Evolutionary conservation across 75 land plant genomes (phyloP).

Genomic region (Pinus albicaulis): DNA sequence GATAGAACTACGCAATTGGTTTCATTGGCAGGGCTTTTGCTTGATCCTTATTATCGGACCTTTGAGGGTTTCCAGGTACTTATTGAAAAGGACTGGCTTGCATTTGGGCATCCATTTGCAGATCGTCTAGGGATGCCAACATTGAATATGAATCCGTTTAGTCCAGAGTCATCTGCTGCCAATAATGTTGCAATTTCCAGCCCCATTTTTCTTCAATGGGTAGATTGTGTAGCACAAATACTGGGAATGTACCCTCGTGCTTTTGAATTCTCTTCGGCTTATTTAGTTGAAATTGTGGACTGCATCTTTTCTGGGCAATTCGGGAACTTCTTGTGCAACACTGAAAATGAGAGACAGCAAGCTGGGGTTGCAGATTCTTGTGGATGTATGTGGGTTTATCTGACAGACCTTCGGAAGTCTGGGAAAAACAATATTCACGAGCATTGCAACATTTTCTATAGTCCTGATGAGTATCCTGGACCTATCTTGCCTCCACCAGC

Average conservation of each 20-base stretch:
- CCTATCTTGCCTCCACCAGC: constrained; percentile 92
- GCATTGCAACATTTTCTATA: constrained; percentile 82
- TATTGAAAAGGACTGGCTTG: constrained; percentile 98
- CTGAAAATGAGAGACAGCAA: constrained; percentile 91
- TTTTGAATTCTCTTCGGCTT: constrained; percentile 93
- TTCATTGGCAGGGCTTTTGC: constrained; percentile 78
- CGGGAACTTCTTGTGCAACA: constrained; percentile 95
- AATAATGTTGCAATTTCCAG: background rate
- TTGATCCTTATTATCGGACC: constrained; percentile 97
- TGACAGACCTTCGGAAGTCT: constrained; percentile 54
- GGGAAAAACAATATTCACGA: constrained; percentile 55
- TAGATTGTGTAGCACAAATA: constrained; percentile 92
- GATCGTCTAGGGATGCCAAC: constrained; percentile 87
- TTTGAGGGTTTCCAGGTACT: constrained; percentile 92
- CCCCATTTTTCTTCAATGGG: constrained; percentile 62
- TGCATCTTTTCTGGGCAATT: constrained; percentile 89
- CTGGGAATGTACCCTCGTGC: constrained; percentile 91
- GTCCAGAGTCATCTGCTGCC: constrained; percentile 29
- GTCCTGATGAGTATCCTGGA: constrained; percentile 44
- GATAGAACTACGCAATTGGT: constrained; percentile 96
- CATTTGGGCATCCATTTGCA: constrained; percentile 97
- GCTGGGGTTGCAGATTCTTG: constrained; percentile 62
- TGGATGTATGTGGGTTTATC: constrained; percentile 90
- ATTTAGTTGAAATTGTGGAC: constrained; percentile 88
- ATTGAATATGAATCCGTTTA: constrained; percentile 30